Evolutionary conservation across 192 early-diverging fungal species (phyloP).

Genomic region (Backusella sp.): DNA sequence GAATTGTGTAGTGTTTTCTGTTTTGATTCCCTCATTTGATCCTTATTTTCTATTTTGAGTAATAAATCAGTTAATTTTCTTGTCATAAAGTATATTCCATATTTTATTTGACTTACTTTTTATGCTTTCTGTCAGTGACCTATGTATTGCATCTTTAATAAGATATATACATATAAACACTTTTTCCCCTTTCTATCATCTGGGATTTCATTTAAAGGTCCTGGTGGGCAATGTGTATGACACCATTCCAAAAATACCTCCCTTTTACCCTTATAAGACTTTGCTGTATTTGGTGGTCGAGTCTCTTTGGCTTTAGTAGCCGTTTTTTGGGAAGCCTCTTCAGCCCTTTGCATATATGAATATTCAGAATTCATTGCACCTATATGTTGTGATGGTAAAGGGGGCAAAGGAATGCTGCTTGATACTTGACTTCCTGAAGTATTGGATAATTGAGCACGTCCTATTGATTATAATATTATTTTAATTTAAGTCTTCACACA

Average conservation of each 20-base stretch:
- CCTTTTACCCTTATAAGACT: background rate
- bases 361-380: background rate
- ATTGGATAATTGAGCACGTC: background rate
- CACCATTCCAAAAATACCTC: background rate
- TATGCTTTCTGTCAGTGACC: background rate
- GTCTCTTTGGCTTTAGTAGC: background rate
- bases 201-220: background rate
- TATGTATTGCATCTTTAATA: background rate
- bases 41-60: background rate
- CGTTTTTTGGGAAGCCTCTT: background rate
- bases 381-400: background rate
- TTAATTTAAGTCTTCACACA: background rate
- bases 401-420: background rate
- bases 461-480: background rate
- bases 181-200: background rate
- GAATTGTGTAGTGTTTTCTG: no score
- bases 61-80: background rate
- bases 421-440: background rate
- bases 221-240: background rate
- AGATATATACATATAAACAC: background rate
- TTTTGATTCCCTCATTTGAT: no score
- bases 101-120: background rate
- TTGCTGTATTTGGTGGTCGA: background rate
- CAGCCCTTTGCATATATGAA: background rate
- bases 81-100: background rate